phyloP scores from a whole-genome alignment of 2,329 filamentous ascomycete genomes.

The Fusarium newnesense region DNA sequence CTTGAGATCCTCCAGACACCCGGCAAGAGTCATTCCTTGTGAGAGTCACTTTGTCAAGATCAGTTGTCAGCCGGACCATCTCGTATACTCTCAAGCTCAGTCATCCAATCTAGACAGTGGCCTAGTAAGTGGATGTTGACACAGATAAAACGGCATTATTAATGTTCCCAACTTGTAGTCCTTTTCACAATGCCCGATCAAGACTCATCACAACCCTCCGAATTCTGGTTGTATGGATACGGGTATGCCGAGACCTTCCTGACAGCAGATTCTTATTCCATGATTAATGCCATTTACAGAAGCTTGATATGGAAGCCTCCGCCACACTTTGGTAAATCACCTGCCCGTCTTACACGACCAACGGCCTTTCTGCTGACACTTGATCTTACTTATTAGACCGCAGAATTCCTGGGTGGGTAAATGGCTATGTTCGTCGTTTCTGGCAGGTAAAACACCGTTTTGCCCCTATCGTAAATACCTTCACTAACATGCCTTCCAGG shows the following conservation, averaged over 20 bases:
- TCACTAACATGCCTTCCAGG: conserved; percentile 40
- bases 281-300: conserved; percentile 51
- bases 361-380: conserved; percentile 7
- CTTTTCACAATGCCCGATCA: conserved; percentile 51
- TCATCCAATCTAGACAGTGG: background rate
- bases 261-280: conserved; percentile 9
- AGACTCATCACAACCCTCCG: conserved; percentile 53
- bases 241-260: conserved; percentile 67
- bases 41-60: background rate
- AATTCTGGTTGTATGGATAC: conserved; percentile 98
- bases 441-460: conserved; percentile 81
- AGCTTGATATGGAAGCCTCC: conserved; percentile 99
- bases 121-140: background rate
- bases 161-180: conserved; percentile 11
- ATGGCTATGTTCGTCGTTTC: conserved; percentile 92
- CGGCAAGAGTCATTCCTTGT: conserved; percentile 3
- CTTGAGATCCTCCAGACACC: background rate
- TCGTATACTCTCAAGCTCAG: background rate
- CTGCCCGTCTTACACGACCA: conserved; percentile 1
- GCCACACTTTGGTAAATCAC: conserved; percentile 92
- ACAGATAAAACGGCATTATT: conserved; percentile 13
- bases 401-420: conserved; percentile 88
- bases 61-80: background rate
- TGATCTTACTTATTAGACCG: conserved; percentile 68
- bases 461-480: background rate